phyloP scores from a whole-genome alignment of 208 protist genomes.

The Wallacemonas sp. region DNA sequence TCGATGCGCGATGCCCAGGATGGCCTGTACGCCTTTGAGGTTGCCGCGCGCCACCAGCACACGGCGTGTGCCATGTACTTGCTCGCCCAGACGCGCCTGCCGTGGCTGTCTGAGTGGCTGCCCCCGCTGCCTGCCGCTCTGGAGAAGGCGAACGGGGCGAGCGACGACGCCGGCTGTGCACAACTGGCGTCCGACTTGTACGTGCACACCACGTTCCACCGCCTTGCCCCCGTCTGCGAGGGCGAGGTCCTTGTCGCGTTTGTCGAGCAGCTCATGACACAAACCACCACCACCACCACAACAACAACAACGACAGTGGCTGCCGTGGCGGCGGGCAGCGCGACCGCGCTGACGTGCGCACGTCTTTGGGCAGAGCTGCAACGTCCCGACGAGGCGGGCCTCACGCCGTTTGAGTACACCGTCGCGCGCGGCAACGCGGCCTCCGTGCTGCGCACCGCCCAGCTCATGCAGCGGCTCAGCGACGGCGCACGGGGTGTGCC shows the following conservation, averaged over 20 bases:
- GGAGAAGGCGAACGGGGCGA: neutral
- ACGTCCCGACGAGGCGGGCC: conserved; percentile 40
- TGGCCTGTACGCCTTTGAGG: conserved; percentile 70
- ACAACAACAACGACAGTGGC: conserved; percentile 19
- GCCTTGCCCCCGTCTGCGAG: conserved; percentile 45
- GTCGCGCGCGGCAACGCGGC: conserved; percentile 60
- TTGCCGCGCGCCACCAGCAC: conserved; percentile 50
- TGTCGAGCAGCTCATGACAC: conserved; percentile 33
- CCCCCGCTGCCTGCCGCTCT: neutral
- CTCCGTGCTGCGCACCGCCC: conserved; percentile 54
- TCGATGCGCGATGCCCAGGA: conserved; percentile 22
- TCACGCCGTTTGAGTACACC: conserved; percentile 74
- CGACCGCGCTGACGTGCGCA: conserved; percentile 30
- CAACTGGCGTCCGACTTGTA: conserved; percentile 1
- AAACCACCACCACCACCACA: conserved; percentile 11
- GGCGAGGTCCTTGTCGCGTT: conserved; percentile 48
- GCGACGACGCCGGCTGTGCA: neutral
- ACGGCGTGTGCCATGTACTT: conserved; percentile 53
- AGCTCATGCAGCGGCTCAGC: conserved; percentile 57
- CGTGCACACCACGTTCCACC: conserved; percentile 34
- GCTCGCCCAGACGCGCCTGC: conserved; percentile 40
- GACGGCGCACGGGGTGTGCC: conserved; percentile 1
- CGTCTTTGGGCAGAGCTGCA: conserved; percentile 45
- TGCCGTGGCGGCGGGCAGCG: conserved; percentile 6
- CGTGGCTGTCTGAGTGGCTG: conserved; percentile 8